Conservation (phyloP, 176 grass and related monocot genomes). For the Aechmea fasciata region DNA sequence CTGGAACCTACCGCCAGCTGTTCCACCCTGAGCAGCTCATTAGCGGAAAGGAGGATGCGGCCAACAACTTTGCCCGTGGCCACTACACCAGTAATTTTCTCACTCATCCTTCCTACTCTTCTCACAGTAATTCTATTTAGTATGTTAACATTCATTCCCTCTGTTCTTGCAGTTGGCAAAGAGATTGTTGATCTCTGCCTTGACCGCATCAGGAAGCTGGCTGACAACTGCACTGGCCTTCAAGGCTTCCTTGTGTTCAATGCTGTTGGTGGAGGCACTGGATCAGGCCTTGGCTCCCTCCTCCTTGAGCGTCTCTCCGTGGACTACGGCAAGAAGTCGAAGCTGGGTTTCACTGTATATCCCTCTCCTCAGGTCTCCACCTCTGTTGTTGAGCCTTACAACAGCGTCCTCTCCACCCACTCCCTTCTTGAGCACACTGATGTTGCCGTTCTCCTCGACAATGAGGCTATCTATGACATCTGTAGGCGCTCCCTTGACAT, state of each 20-base stretch:
- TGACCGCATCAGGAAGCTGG: constrained; percentile 9
- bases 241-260: constrained; percentile 12
- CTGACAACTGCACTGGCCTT: constrained; percentile 7
- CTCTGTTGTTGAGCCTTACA: constrained; percentile 40
- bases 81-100: constrained; percentile 4
- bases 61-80: constrained; percentile 10
- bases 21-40: constrained; percentile 14
- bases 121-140: neutral
- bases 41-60: constrained; percentile 4
- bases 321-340: constrained; percentile 8
- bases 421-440: constrained; percentile 39
- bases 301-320: constrained; percentile 7
- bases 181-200: constrained; percentile 10
- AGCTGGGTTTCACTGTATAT: constrained; percentile 8
- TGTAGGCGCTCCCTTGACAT: constrained; percentile 9
- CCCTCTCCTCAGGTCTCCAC: constrained; percentile 11
- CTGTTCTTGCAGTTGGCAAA: constrained; percentile 5
- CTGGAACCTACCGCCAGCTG: constrained; percentile 6
- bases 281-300: constrained; percentile 4
- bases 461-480: constrained; percentile 40
- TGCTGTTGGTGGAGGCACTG: constrained; percentile 8
- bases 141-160: neutral
- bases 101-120: neutral
- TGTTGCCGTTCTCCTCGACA: constrained; percentile 33
- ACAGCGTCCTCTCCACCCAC: constrained; percentile 40